phyloP scores from a whole-genome alignment of 345 rosid genomes.

The Corchorus olitorius region DNA sequence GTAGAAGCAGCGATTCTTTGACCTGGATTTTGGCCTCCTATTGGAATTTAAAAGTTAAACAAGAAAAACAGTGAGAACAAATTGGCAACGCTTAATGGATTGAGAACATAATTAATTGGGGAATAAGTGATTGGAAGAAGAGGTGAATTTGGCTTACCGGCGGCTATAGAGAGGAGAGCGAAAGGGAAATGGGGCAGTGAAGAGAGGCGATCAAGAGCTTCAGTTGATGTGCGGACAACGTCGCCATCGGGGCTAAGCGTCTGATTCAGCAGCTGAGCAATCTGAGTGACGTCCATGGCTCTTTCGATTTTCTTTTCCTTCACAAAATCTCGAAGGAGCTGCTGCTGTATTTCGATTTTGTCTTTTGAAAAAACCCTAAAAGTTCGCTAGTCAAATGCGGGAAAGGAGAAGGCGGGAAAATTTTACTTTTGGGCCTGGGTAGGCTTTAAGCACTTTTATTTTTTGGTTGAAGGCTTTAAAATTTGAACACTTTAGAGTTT shows the following conservation, averaged over 20 bases:
- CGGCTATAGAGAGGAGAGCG: conserved; percentile 68
- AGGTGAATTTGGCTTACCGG: conserved; percentile 39
- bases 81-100: background rate
- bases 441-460: background rate
- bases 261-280: conserved; percentile 60
- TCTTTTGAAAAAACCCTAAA: conserved; percentile 33
- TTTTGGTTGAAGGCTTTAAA: no score
- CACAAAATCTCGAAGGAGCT: background rate
- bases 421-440: background rate
- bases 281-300: conserved; percentile 44
- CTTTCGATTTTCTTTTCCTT: background rate
- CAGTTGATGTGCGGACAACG: conserved; percentile 51
- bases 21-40: conserved; percentile 66
- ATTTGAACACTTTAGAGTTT: no score
- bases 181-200: conserved; percentile 62
- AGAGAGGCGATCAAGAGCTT: conserved; percentile 70
- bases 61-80: background rate
- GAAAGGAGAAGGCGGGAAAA: conserved; percentile 43
- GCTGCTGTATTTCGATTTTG: background rate
- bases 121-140: background rate
- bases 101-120: background rate
- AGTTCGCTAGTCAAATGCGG: conserved; percentile 21
- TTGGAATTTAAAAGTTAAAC: background rate
- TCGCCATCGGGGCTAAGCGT: conserved; percentile 61
- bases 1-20: conserved; percentile 77